Conservation (phyloP, 768 basidiomycete genomes). For the Chiua virens region DNA sequence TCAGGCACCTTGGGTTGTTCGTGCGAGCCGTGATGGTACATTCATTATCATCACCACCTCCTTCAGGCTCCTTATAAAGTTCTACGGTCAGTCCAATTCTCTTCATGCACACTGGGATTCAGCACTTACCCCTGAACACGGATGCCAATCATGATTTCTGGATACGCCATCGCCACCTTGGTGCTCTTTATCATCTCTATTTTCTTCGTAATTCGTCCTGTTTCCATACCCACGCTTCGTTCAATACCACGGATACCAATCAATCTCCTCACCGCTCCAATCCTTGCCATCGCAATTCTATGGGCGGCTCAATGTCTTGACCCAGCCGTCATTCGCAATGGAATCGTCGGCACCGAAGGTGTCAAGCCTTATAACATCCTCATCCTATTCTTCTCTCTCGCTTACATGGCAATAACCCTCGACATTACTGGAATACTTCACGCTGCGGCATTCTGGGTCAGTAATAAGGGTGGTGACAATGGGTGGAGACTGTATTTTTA, state of each 20-base stretch:
- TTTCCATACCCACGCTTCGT: conserved; percentile 40
- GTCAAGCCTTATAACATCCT: conserved; percentile 92
- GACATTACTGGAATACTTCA: conserved; percentile 87
- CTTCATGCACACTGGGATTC: too few relatives aligned
- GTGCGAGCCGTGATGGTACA: too few relatives aligned
- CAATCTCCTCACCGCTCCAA: conserved; percentile 55
- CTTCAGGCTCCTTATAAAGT: too few relatives aligned
- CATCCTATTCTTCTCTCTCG: conserved; percentile 87
- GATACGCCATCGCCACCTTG: conserved; percentile 48
- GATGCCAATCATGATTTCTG: conserved; percentile 40
- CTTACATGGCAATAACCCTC: conserved; percentile 90
- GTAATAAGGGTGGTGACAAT: conserved; percentile 70
- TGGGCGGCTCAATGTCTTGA: conserved; percentile 57
- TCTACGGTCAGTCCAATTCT: too few relatives aligned
- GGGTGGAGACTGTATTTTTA: conserved; percentile 73
- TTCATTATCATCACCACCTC: too few relatives aligned
- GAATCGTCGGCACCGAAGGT: conserved; percentile 77
- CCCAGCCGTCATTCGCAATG: conserved; percentile 54
- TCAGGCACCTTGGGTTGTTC: too few relatives aligned
- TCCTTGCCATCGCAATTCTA: conserved; percentile 49
- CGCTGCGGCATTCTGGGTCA: conserved; percentile 87
- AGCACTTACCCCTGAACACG: not conserved
- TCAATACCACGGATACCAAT: conserved; percentile 38
- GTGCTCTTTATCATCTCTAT: conserved; percentile 55
- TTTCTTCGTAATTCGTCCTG: conserved; percentile 48